A percentile compares a stretch with the other conserved stretches of the same genome.
These are phyloP conservation scores for Lipomyces anomalus DNA, from an alignment of 805 yeast genomes.

Conservation along the genomic window DNA sequence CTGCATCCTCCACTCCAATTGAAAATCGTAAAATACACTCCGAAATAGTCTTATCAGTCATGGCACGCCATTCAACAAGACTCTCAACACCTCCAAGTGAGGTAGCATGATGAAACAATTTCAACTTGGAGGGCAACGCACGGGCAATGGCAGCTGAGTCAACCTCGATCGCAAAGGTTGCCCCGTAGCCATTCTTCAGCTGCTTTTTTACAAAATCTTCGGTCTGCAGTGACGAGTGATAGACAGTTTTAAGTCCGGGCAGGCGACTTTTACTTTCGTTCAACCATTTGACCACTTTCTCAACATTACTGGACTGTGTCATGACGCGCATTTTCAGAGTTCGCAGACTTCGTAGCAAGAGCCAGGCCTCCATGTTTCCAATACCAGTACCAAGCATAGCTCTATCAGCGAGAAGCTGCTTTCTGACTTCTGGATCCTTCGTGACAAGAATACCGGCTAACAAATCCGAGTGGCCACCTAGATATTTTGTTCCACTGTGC, in stretches of 20 bases:
- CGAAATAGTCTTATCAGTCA: slow-evolving; percentile 56
- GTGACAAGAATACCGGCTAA: slow-evolving; percentile 75
- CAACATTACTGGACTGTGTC: slow-evolving; percentile 60
- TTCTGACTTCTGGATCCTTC: slow-evolving; percentile 46
- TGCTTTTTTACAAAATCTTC: slow-evolving; percentile 65
- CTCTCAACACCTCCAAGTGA: slow-evolving; percentile 92
- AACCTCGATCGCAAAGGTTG: slow-evolving; percentile 67
- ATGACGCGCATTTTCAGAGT: slow-evolving; percentile 68
- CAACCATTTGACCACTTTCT: slow-evolving; percentile 55
- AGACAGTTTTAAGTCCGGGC: slow-evolving; percentile 47
- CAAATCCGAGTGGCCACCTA: slow-evolving; percentile 93
- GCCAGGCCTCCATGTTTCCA: slow-evolving; percentile 68
- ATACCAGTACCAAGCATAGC: slow-evolving; percentile 70
- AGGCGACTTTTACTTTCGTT: slow-evolving; percentile 40
- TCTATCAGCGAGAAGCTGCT: slow-evolving; percentile 55
- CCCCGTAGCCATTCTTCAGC: slow-evolving; percentile 51
- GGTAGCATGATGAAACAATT: slow-evolving; percentile 82
- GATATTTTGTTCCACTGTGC: slow-evolving; percentile 90
- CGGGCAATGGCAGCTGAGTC: slow-evolving; percentile 50
- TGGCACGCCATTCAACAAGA: slow-evolving; percentile 81
- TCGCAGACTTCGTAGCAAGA: slow-evolving; percentile 72
- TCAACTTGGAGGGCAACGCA: slow-evolving; percentile 55
- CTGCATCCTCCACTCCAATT: slow-evolving; percentile 69
- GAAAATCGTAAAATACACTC: slow-evolving; percentile 65
- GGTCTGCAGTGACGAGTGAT: slow-evolving; percentile 72